Conservation (phyloP, 2,329 filamentous ascomycete genomes). For the Zelopaecilomyces penicillatus region DNA sequence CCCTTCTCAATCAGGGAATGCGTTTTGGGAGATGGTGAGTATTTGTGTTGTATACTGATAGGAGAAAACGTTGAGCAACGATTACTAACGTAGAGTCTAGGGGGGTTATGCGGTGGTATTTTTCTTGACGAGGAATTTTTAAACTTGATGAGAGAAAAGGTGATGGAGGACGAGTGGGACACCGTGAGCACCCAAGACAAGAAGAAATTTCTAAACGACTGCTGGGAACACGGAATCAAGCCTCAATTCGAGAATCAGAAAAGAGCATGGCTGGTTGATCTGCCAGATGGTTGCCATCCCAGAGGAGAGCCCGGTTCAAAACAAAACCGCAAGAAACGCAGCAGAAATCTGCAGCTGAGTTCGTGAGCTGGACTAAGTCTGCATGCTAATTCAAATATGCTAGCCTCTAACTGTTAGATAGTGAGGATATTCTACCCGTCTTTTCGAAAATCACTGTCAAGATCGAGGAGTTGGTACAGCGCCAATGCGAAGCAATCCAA, state of each 20-base stretch:
- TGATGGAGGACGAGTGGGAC: conserved; percentile 5
- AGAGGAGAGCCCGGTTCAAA: conserved; percentile 1
- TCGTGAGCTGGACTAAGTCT: neutral
- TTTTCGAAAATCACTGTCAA: conserved; percentile 13
- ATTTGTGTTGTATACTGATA: too few species aligned
- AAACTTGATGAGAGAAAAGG: conserved; percentile 15
- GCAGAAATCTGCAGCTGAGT: conserved; percentile 6
- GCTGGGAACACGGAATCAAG: conserved; percentile 18
- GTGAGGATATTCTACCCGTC: conserved; percentile 13
- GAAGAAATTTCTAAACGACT: conserved; percentile 13
- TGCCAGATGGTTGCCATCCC: conserved; percentile 9
- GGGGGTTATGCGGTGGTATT: conserved; percentile 26
- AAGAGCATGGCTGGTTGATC: conserved; percentile 8
- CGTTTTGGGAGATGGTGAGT: conserved; percentile 25
- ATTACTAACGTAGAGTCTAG: conserved; percentile 9
- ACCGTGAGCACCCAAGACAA: fast-evolving
- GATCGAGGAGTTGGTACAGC: conserved; percentile 13
- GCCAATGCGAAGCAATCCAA: conserved; percentile 13
- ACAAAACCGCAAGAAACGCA: neutral
- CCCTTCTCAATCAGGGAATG: conserved; percentile 25
- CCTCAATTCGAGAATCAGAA: conserved; percentile 10
- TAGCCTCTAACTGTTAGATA: neutral
- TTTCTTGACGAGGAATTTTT: conserved; percentile 30
- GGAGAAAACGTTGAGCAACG: fast-evolving
- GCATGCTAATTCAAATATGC: too few species aligned